Evolutionary conservation across 306 rosid species (phyloP).

Genomic region (Dryas octopetala): DNA sequence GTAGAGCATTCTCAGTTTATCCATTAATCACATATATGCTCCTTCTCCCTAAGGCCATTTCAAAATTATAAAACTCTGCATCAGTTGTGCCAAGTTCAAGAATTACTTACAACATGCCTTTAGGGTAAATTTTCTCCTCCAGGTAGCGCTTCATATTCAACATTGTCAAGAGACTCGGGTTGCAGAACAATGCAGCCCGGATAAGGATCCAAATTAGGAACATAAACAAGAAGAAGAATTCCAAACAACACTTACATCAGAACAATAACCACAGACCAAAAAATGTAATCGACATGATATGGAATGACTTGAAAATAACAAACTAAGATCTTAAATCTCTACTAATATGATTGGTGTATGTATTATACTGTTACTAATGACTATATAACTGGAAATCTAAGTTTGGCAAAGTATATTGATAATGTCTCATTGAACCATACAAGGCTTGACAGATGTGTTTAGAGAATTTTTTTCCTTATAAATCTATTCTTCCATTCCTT

Average conservation of each 20-base stretch:
- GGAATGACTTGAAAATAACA: background rate
- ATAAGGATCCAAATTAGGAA: constrained; percentile 74
- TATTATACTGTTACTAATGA: too few relatives aligned
- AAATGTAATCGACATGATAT: background rate
- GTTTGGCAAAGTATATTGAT: too few relatives aligned
- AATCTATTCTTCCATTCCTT: too few relatives aligned
- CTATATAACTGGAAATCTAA: too few relatives aligned
- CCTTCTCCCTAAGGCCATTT: background rate
- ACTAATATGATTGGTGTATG: background rate
- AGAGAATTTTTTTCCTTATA: too few relatives aligned
- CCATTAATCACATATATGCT: background rate
- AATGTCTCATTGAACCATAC: too few relatives aligned
- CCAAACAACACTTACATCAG: constrained; percentile 68
- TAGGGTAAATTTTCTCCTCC: constrained; percentile 76
- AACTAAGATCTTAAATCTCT: constrained; percentile 1
- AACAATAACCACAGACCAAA: constrained; percentile 22
- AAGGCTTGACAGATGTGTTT: too few relatives aligned
- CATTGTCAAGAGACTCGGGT: constrained; percentile 50
- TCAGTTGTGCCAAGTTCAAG: constrained; percentile 6
- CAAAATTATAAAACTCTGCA: background rate
- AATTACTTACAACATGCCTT: constrained; percentile 54
- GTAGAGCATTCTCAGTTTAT: background rate
- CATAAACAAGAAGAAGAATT: constrained; percentile 51
- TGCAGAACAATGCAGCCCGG: constrained; percentile 44
- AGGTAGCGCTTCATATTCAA: constrained; percentile 62